Evolutionary conservation across 1,139 yeast species (phyloP).

Genomic region (Zygosaccharomyces sapae): DNA sequence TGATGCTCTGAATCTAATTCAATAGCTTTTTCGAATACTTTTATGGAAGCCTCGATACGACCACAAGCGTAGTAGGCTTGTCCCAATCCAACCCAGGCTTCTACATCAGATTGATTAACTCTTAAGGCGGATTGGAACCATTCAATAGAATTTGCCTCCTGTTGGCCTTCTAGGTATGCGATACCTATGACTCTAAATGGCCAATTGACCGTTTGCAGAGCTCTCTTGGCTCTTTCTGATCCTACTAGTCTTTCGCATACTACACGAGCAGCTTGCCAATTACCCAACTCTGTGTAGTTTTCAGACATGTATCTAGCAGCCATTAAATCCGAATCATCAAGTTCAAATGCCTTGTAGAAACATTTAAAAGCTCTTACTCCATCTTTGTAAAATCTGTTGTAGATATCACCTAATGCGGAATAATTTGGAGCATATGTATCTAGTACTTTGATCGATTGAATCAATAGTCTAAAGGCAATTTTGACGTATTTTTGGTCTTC

Average conservation of each 20-base stretch:
- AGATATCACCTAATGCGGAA: conserved; percentile 72
- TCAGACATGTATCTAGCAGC: conserved; percentile 73
- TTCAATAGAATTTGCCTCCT: conserved; percentile 77
- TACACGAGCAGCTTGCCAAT: conserved; percentile 84
- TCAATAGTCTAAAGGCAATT: conserved; percentile 51
- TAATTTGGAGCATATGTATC: conserved; percentile 70
- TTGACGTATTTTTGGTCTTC: conserved; percentile 27
- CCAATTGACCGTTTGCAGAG: conserved; percentile 57
- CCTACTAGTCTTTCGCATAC: conserved; percentile 60
- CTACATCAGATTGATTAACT: conserved; percentile 57
- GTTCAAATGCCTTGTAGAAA: conserved; percentile 83
- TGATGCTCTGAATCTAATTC: conserved; percentile 50
- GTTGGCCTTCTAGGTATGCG: conserved; percentile 64
- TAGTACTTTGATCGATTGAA: conserved; percentile 60
- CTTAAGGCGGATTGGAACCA: conserved; percentile 85
- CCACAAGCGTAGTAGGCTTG: conserved; percentile 89
- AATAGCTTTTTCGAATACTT: conserved; percentile 69
- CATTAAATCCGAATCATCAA: conserved; percentile 67
- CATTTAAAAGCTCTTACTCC: conserved; percentile 73
- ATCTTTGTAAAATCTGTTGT: conserved; percentile 56
- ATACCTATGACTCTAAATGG: conserved; percentile 86
- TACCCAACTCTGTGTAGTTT: conserved; percentile 58
- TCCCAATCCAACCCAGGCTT: conserved; percentile 91
- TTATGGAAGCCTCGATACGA: conserved; percentile 76
- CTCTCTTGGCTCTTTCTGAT: conserved; percentile 57